These are phyloP conservation scores for Casuarina equisetifolia DNA, from an alignment of 306 rosid genomes.

Conservation along the genomic window DNA sequence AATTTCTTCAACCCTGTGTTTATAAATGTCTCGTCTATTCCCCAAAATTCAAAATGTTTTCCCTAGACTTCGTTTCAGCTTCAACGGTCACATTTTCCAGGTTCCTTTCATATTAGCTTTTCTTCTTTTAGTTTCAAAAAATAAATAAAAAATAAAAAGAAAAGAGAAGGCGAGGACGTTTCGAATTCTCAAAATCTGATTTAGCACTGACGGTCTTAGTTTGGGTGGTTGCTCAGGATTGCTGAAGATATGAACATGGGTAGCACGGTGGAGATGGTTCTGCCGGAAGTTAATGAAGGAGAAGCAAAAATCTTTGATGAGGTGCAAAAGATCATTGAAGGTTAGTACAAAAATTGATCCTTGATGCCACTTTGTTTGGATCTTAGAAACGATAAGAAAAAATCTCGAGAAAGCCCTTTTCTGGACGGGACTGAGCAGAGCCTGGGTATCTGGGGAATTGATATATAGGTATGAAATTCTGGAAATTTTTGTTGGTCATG, in stretches of 20 bases:
- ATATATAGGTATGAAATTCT: not conserved
- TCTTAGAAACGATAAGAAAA: not conserved
- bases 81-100: too few relatives aligned
- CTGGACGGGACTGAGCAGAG: not conserved
- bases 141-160: too few relatives aligned
- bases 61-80: too few relatives aligned
- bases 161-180: too few relatives aligned
- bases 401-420: not conserved
- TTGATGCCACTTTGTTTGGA: not conserved
- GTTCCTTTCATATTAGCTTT: too few relatives aligned
- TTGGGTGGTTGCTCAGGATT: constrained; percentile 35
- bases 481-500: not conserved
- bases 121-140: too few relatives aligned
- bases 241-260: constrained; percentile 18
- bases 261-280: constrained; percentile 25
- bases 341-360: constrained; percentile 27
- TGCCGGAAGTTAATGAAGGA: constrained; percentile 29
- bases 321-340: constrained; percentile 51
- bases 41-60: too few relatives aligned
- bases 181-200: too few relatives aligned
- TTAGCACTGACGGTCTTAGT: not conserved
- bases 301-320: constrained; percentile 38
- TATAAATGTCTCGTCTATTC: too few relatives aligned
- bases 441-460: not conserved
- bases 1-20: too few relatives aligned